phyloP scores from a whole-genome alignment of 306 rosid genomes.

The Herpetospermum pedunculosum region DNA sequence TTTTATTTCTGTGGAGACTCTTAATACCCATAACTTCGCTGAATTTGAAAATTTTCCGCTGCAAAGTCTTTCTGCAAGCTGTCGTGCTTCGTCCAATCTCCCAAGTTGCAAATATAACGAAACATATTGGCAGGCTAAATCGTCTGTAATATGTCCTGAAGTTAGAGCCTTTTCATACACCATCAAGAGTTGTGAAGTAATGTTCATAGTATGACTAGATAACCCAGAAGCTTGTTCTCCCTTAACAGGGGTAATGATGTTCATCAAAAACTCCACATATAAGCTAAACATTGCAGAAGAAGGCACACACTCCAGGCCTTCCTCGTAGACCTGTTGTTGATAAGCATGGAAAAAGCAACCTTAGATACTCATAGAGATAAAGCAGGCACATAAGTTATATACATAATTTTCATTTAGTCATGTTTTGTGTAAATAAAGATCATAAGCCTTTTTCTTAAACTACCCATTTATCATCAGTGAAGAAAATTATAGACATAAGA shows the following conservation, averaged over 20 bases:
- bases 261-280: slow-evolving; percentile 45
- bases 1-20: slow-evolving; percentile 48
- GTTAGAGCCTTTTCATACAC: slow-evolving; percentile 68
- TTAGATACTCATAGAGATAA: slow-evolving; percentile 9
- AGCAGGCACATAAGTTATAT: neutral
- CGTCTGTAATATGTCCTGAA: slow-evolving; percentile 45
- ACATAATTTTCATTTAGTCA: neutral
- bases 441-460: neutral
- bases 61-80: slow-evolving; percentile 54
- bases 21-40: slow-evolving; percentile 37
- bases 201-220: slow-evolving; percentile 17
- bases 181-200: slow-evolving; percentile 31
- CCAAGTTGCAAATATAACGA: slow-evolving; percentile 54
- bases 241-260: slow-evolving; percentile 25
- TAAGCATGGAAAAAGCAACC: neutral
- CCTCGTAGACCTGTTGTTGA: slow-evolving; percentile 64
- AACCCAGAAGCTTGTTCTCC: slow-evolving; percentile 20
- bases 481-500: neutral
- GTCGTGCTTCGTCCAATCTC: slow-evolving; percentile 48
- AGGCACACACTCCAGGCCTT: slow-evolving; percentile 52
- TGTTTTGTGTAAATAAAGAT: neutral
- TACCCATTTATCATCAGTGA: neutral
- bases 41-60: slow-evolving; percentile 43
- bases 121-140: slow-evolving; percentile 53
- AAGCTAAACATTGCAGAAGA: slow-evolving; percentile 36